A percentile compares a stretch with the other conserved stretches of the same genome.
phyloP scores from a whole-genome alignment of 805 yeast species.

The Yamadazyma olivae region DNA sequence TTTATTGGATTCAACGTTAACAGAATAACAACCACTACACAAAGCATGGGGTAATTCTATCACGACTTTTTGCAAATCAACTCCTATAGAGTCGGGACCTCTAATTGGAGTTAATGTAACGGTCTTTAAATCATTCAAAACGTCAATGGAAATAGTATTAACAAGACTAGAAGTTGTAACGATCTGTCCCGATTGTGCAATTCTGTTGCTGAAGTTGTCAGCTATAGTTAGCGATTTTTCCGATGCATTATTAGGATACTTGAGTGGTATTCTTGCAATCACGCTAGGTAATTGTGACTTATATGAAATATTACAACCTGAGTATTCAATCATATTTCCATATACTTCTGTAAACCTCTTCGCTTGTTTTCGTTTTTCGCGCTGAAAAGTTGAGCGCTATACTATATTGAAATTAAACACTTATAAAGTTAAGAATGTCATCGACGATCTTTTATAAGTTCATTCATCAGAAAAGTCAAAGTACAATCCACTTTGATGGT shows the following conservation, averaged over 20 bases:
- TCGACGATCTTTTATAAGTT: conserved; percentile 86
- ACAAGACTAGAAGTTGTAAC: conserved; percentile 20
- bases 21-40: conserved; percentile 14
- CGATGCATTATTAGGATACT: conserved; percentile 2
- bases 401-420: too few species aligned
- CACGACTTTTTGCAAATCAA: conserved; percentile 31
- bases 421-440: conserved; percentile 50
- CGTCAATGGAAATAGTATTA: conserved; percentile 26
- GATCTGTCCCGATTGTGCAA: conserved; percentile 21
- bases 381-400: not conserved
- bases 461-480: conserved; percentile 75
- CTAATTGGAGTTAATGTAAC: conserved; percentile 39
- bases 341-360: not conserved
- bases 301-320: conserved; percentile 7
- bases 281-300: conserved; percentile 6
- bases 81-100: conserved; percentile 27
- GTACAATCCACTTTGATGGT: conserved; percentile 87
- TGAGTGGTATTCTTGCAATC: conserved; percentile 12
- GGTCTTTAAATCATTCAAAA: conserved; percentile 28
- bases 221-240: conserved; percentile 12
- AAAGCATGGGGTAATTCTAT: conserved; percentile 24
- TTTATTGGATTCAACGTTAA: conserved; percentile 4
- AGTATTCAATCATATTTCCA: conserved; percentile 5
- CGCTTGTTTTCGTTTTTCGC: not conserved
- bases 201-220: conserved; percentile 19